Evolutionary conservation across 2,329 filamentous ascomycete species (phyloP).

Genomic region (Xylaria sp.): DNA sequence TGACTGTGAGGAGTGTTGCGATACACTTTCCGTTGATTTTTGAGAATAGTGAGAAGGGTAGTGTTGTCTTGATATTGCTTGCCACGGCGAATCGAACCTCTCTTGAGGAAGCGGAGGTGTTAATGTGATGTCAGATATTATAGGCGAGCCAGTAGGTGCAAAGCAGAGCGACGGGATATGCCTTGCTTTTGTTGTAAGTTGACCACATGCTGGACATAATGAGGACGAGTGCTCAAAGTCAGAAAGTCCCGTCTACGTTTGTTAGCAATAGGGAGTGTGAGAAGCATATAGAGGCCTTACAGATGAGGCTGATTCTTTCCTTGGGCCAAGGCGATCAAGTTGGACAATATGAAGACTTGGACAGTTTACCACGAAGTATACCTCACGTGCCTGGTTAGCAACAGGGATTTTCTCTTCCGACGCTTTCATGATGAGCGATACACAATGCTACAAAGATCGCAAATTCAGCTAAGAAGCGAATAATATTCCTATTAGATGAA

Average conservation of each 20-base stretch:
- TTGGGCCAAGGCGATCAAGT: background rate
- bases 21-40: constrained; percentile 1
- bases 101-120: constrained; percentile 17
- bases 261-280: background rate
- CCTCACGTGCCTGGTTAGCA: background rate
- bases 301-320: constrained; percentile 8
- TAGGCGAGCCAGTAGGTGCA: constrained; percentile 11
- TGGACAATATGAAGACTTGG: constrained; percentile 17
- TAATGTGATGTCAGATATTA: constrained; percentile 7
- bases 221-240: constrained; percentile 39
- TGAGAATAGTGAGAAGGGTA: background rate
- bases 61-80: constrained; percentile 5
- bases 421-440: constrained; percentile 10
- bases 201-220: constrained; percentile 36
- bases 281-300: background rate
- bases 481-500: background rate
- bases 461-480: background rate
- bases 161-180: constrained; percentile 22
- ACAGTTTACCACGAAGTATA: constrained; percentile 20
- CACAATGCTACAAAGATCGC: background rate
- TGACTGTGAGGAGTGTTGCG: constrained; percentile 2
- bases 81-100: background rate
- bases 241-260: constrained; percentile 13
- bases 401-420: constrained; percentile 21
- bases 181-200: constrained; percentile 30